These are phyloP conservation scores for Metarhizium rileyi DNA, from an alignment of 2,329 filamentous ascomycete species.

Conservation along the genomic window DNA sequence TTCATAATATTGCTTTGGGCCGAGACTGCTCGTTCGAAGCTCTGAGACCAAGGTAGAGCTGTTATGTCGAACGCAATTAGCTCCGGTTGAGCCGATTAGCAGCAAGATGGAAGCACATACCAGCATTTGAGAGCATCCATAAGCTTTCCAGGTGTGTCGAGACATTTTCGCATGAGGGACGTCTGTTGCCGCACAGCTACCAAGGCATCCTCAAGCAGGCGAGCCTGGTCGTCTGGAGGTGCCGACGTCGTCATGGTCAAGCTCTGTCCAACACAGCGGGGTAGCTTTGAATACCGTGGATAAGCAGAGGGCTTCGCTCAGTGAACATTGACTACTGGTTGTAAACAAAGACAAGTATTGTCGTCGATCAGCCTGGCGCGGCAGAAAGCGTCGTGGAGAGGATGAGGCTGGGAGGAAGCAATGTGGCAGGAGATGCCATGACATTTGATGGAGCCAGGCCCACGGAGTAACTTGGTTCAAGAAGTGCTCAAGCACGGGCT, in stretches of 20 bases:
- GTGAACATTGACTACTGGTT: constrained; percentile 14
- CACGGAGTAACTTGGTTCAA: not conserved
- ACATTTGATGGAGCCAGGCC: not conserved
- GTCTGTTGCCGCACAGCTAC: constrained; percentile 96
- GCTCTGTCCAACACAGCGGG: constrained; percentile 17
- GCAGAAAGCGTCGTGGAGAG: not conserved
- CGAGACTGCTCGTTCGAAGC: constrained; percentile 88
- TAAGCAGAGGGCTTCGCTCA: constrained; percentile 12
- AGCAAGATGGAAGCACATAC: constrained; percentile 44
- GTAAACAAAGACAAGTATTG: not conserved
- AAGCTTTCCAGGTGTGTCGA: constrained; percentile 94
- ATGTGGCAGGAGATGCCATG: not conserved
- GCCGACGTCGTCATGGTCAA: constrained; percentile 42
- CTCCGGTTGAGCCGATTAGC: not conserved
- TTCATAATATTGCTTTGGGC: constrained; percentile 99
- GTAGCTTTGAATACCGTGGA: constrained; percentile 17
- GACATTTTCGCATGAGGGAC: constrained; percentile 90
- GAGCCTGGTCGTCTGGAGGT: constrained; percentile 70
- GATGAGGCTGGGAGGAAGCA: not conserved
- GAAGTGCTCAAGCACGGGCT: not conserved
- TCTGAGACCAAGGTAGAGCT: constrained; percentile 98
- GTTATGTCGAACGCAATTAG: constrained; percentile 11
- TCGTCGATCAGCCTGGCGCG: not conserved
- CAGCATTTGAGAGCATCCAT: constrained; percentile 99
- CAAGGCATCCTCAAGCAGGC: constrained; percentile 94